Conservation (phyloP, 805 yeast species). For the Suhomyces xylopsoci region DNA sequence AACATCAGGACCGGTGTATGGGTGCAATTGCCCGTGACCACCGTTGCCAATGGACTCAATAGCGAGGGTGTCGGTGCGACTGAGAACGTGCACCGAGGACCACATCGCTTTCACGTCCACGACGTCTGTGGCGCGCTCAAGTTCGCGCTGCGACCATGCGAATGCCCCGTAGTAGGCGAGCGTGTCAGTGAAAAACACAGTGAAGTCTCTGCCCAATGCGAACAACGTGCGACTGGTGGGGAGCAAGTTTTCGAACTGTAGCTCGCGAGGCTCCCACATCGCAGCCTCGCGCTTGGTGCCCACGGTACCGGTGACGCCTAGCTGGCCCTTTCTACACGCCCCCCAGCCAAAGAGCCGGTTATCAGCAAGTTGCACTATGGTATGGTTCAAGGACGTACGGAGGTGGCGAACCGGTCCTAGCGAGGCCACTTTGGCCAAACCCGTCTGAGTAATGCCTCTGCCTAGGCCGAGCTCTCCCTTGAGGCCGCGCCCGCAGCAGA, state of each 20-base stretch:
- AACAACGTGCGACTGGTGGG: constrained; percentile 9
- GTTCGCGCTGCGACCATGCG: constrained; percentile 17
- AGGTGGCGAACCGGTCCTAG: constrained; percentile 9
- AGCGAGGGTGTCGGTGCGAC: not conserved
- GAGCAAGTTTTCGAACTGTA: constrained; percentile 12
- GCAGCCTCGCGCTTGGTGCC: constrained; percentile 13
- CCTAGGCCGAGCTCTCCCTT: constrained; percentile 74
- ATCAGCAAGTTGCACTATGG: constrained; percentile 34
- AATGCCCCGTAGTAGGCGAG: not conserved
- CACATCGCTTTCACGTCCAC: constrained; percentile 56
- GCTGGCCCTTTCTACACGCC: constrained; percentile 58
- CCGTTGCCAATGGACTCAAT: constrained; percentile 67
- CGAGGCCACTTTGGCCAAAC: constrained; percentile 8
- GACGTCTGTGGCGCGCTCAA: not conserved
- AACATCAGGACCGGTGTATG: constrained; percentile 9
- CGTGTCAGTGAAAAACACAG: constrained; percentile 25
- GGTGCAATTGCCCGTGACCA: constrained; percentile 64
- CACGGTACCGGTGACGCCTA: constrained; percentile 18
- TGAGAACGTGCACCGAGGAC: constrained; percentile 65
- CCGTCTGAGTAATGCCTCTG: constrained; percentile 4
- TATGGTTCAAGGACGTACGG: constrained; percentile 46
- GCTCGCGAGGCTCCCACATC: constrained; percentile 23
- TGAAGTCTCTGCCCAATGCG: constrained; percentile 59
- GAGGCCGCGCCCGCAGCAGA: constrained; percentile 58
- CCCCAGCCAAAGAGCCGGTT: constrained; percentile 67